Conservation (phyloP, 192 early-diverging fungal genomes). For the Entomortierella parvispora region DNA sequence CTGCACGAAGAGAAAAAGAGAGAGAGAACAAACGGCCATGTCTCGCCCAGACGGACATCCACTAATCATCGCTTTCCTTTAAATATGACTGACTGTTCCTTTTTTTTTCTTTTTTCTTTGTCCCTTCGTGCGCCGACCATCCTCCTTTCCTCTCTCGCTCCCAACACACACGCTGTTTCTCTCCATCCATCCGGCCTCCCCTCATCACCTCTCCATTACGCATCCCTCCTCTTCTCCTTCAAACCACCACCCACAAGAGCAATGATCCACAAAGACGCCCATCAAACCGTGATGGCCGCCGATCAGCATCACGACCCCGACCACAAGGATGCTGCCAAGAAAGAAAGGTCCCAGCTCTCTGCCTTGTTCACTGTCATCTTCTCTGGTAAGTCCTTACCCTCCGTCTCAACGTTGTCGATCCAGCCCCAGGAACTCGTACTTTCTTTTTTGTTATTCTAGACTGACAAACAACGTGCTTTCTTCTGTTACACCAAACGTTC, state of each 20-base stretch:
- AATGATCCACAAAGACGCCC: neutral
- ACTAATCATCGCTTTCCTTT: neutral
- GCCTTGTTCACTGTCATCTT: conserved; percentile 26
- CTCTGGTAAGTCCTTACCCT: conserved; percentile 5
- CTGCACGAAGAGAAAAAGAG: no score
- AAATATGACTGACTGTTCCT: neutral
- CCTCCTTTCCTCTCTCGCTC: neutral
- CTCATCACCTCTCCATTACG: neutral
- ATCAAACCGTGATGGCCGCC: neutral
- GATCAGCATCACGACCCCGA: neutral
- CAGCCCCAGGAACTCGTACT: no score
- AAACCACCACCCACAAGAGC: neutral
- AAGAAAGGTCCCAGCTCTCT: conserved; percentile 15
- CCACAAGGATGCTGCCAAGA: neutral
- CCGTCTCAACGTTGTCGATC: no score
- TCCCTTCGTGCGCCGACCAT: neutral
- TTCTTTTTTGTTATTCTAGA: neutral
- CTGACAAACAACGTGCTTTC: no score
- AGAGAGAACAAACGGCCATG: neutral
- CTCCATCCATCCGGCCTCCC: neutral
- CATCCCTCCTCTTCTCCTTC: neutral
- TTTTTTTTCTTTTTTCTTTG: conserved; percentile 4
- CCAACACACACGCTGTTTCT: neutral
- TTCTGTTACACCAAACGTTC: neutral
- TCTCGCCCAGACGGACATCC: no score